phyloP scores from a whole-genome alignment of 2,329 filamentous ascomycete species.

The Spiromastix sp. region DNA sequence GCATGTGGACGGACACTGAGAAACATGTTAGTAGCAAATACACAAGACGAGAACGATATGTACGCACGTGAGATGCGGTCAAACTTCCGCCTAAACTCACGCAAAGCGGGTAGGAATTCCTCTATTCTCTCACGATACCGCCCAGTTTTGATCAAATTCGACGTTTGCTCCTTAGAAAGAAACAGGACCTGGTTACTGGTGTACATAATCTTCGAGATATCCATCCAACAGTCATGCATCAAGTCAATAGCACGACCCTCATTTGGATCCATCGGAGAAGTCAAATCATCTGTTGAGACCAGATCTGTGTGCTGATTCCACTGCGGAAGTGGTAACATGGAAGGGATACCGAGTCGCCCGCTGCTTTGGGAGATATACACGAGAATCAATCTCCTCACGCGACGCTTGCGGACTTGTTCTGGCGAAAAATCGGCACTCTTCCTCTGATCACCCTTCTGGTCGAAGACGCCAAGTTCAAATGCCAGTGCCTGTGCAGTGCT shows the following conservation, averaged over 20 bases:
- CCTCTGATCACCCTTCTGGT: constrained; percentile 68
- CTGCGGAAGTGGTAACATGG: constrained; percentile 63
- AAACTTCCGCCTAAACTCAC: constrained; percentile 71
- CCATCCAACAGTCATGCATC: constrained; percentile 78
- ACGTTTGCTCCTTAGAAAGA: constrained; percentile 75
- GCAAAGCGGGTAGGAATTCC: constrained; percentile 68
- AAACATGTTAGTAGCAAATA: constrained; percentile 14
- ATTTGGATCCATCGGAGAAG: constrained; percentile 10
- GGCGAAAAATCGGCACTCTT: constrained; percentile 37
- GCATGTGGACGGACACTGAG: constrained; percentile 46
- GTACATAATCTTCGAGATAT: constrained; percentile 87
- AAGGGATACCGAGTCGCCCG: constrained; percentile 82
- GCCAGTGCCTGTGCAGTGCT: constrained; percentile 83
- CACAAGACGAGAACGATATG: neutral
- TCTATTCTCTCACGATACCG: constrained; percentile 72
- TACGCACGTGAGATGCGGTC: constrained; percentile 53
- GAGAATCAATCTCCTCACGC: constrained; percentile 75
- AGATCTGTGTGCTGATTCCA: constrained; percentile 31
- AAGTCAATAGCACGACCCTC: constrained; percentile 39
- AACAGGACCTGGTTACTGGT: constrained; percentile 83
- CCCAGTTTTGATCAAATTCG: constrained; percentile 76
- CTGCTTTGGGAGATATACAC: constrained; percentile 93
- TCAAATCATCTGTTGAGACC: constrained; percentile 15
- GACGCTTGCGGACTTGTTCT: constrained; percentile 68
- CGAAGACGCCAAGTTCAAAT: constrained; percentile 92